phyloP scores from a whole-genome alignment of 148 eudicot genomes.

The Amaranthus cruentus region DNA sequence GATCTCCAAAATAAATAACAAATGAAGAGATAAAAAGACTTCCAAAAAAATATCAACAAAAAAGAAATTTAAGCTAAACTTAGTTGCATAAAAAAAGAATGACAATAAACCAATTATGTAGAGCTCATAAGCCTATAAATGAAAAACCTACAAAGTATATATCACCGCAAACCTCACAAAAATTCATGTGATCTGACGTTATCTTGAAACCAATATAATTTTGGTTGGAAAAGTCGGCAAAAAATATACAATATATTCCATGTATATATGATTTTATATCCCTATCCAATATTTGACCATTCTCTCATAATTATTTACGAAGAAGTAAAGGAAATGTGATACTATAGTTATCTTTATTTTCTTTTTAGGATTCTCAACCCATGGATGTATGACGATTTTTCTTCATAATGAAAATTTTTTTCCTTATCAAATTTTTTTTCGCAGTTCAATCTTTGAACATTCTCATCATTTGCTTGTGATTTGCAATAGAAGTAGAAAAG shows the following conservation, averaged over 20 bases:
- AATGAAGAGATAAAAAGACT: background rate
- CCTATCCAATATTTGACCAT: too few relatives aligned
- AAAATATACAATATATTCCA: background rate
- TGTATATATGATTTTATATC: too few relatives aligned
- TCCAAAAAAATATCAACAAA: background rate
- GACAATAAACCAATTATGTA: background rate
- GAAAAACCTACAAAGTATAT: background rate
- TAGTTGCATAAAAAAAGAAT: background rate
- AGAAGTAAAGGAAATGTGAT: too few relatives aligned
- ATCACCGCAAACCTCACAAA: background rate
- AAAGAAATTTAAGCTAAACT: background rate
- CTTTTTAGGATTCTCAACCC: too few relatives aligned
- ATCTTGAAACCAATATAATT: background rate
- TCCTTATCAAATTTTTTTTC: too few relatives aligned
- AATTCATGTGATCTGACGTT: background rate
- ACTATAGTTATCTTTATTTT: too few relatives aligned
- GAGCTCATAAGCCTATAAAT: background rate
- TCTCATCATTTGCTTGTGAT: too few relatives aligned
- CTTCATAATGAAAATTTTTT: too few relatives aligned
- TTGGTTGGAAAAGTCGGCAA: background rate
- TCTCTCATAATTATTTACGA: too few relatives aligned
- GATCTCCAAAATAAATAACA: constrained; percentile 1
- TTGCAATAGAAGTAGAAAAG: too few relatives aligned
- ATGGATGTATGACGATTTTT: too few relatives aligned
- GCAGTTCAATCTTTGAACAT: too few relatives aligned